Evolutionary conservation across 441 rosid species (phyloP).

Genomic region (Euphorbia celastroides): DNA sequence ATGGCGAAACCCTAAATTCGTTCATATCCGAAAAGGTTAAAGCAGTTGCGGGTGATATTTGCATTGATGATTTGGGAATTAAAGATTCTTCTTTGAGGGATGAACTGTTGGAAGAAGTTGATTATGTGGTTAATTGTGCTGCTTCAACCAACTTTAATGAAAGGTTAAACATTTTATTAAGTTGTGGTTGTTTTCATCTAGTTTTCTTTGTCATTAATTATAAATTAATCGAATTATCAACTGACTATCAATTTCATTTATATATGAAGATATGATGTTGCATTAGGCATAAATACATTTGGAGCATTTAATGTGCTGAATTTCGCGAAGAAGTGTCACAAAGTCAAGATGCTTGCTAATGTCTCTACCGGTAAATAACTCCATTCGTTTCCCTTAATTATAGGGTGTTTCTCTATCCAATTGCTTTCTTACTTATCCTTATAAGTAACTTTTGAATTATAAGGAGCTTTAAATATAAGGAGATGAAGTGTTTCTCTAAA

Average conservation of each 20-base stretch:
- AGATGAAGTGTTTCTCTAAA: too few species aligned
- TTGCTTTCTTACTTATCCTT: background rate
- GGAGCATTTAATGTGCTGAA: constrained; percentile 36
- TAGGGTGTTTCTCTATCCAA: too few species aligned
- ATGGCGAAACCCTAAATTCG: constrained; percentile 37
- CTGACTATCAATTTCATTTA: too few species aligned
- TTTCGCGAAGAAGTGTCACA: constrained; percentile 38
- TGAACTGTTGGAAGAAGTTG: constrained; percentile 48
- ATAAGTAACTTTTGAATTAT: too few species aligned
- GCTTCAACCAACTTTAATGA: constrained; percentile 84
- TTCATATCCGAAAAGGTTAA: constrained; percentile 48
- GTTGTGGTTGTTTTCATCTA: background rate
- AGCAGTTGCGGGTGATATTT: constrained; percentile 53
- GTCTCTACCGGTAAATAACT: constrained; percentile 44
- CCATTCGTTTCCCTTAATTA: background rate
- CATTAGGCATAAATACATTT: constrained; percentile 31
- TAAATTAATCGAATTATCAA: too few species aligned
- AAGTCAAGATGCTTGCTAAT: constrained; percentile 30
- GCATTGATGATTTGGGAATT: background rate
- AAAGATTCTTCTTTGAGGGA: constrained; percentile 34
- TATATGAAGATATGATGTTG: constrained; percentile 25
- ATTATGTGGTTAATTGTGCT: constrained; percentile 57
- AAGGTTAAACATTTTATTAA: constrained; percentile 31
- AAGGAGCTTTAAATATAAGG: too few species aligned
- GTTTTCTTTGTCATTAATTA: background rate